A percentile compares a stretch with the other conserved stretches of the same genome.
Evolutionary conservation across 169 alveolate genomes (phyloP).

Genomic region (Babesia ovata): DNA sequence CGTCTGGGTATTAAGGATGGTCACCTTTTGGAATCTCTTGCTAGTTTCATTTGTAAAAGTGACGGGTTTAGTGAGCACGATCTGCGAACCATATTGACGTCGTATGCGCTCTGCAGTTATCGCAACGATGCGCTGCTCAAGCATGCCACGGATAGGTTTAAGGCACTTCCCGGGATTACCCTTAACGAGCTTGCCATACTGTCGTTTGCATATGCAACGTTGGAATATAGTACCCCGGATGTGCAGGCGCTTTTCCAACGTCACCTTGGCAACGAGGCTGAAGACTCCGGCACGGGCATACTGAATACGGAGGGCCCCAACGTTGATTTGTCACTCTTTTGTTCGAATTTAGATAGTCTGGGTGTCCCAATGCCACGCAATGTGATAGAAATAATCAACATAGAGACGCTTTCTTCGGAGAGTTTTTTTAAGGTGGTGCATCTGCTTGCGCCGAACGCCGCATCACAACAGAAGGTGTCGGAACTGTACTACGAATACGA

Average conservation of each 20-base stretch:
- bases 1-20: constrained; percentile 48
- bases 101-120: constrained; percentile 37
- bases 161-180: constrained; percentile 4
- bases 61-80: constrained; percentile 43
- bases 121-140: constrained; percentile 20
- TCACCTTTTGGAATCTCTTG: constrained; percentile 35
- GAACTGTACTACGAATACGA: background rate
- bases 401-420: background rate
- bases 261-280: background rate
- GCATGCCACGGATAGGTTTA: constrained; percentile 28
- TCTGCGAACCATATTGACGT: constrained; percentile 41
- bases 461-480: constrained; percentile 17
- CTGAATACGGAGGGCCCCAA: background rate
- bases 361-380: constrained; percentile 27
- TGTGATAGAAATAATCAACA: background rate
- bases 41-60: constrained; percentile 17
- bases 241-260: constrained; percentile 38
- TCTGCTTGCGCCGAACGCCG: constrained; percentile 10
- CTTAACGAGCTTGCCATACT: constrained; percentile 56
- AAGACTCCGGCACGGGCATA: background rate
- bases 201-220: constrained; percentile 44
- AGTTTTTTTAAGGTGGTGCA: constrained; percentile 32
- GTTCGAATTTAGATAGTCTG: constrained; percentile 29
- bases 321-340: constrained; percentile 40
- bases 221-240: constrained; percentile 18